phyloP scores from a whole-genome alignment of 257 asterid genomes.

The Solanum paucissectum region DNA sequence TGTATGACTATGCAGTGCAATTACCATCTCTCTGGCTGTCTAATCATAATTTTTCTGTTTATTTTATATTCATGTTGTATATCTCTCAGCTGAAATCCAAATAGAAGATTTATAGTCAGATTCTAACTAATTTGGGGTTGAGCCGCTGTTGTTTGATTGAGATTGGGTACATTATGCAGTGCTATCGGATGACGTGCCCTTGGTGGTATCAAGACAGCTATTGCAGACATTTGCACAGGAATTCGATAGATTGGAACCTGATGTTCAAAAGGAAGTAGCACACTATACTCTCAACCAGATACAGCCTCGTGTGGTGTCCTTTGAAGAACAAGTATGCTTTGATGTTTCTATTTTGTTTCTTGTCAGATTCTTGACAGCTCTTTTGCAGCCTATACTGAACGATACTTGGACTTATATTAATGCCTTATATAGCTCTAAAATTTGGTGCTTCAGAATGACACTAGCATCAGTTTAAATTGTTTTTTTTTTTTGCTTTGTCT shows the following conservation, averaged over 20 bases:
- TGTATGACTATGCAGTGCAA: not conserved
- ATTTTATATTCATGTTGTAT: not conserved
- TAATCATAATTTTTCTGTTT: not conserved
- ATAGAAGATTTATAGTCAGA: not conserved
- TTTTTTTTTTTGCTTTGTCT: not conserved
- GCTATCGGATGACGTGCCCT: slow-evolving; percentile 83
- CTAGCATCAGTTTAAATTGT: not conserved
- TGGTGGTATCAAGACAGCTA: slow-evolving; percentile 93
- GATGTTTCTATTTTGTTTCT: not conserved
- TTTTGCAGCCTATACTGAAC: not conserved
- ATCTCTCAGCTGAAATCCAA: not conserved
- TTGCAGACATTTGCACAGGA: slow-evolving; percentile 91
- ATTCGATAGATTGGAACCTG: slow-evolving; percentile 74
- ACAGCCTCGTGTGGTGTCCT: slow-evolving; percentile 90
- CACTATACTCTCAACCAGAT: slow-evolving; percentile 87
- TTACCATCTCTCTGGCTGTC: not conserved
- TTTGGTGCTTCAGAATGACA: not conserved
- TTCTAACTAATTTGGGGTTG: not conserved
- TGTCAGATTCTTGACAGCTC: not conserved
- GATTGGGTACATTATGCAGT: slow-evolving; percentile 25
- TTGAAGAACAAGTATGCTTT: slow-evolving; percentile 76
- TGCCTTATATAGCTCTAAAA: not conserved
- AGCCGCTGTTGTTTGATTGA: not conserved
- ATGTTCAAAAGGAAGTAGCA: slow-evolving; percentile 82
- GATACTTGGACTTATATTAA: not conserved